A percentile compares a stretch with the other conserved stretches of the same genome.
Evolutionary conservation across 164 flowering plant species (phyloP).

Genomic region (Aristolochia californica): DNA sequence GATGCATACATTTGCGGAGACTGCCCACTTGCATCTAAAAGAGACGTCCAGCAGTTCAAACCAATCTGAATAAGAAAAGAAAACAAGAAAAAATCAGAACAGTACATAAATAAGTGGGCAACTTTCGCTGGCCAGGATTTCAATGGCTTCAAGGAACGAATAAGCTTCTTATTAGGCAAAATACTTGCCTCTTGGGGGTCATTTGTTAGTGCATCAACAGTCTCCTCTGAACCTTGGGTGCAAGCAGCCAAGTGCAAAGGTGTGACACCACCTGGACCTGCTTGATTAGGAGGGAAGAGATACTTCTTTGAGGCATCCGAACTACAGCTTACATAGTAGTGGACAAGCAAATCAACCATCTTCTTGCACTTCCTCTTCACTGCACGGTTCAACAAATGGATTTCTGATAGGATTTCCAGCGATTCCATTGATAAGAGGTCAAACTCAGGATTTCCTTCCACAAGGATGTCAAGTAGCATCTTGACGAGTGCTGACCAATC

Average conservation of each 20-base stretch:
- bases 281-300: conserved; percentile 57
- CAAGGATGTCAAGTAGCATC: conserved; percentile 50
- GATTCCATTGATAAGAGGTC: conserved; percentile 31
- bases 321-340: conserved; percentile 30
- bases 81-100: too few relatives aligned
- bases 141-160: not conserved
- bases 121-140: too few relatives aligned
- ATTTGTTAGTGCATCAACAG: conserved; percentile 65
- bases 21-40: conserved; percentile 52
- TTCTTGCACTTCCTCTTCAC: conserved; percentile 57
- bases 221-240: conserved; percentile 41
- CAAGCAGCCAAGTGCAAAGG: conserved; percentile 89
- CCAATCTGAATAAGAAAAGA: conserved; percentile 39
- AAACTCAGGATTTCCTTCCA: conserved; percentile 26
- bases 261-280: conserved; percentile 73
- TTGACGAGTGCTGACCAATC: conserved; percentile 59
- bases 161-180: not conserved
- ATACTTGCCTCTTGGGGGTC: conserved; percentile 66
- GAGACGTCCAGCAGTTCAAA: conserved; percentile 57
- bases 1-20: conserved; percentile 66
- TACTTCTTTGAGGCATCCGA: conserved; percentile 26
- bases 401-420: conserved; percentile 39
- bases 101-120: not conserved
- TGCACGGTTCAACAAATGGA: conserved; percentile 67
- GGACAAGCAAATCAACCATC: conserved; percentile 63